These are phyloP conservation scores for Aspergillus nidulans DNA, from an alignment of 495 filamentous ascomycete species.

Conservation along the genomic window DNA sequence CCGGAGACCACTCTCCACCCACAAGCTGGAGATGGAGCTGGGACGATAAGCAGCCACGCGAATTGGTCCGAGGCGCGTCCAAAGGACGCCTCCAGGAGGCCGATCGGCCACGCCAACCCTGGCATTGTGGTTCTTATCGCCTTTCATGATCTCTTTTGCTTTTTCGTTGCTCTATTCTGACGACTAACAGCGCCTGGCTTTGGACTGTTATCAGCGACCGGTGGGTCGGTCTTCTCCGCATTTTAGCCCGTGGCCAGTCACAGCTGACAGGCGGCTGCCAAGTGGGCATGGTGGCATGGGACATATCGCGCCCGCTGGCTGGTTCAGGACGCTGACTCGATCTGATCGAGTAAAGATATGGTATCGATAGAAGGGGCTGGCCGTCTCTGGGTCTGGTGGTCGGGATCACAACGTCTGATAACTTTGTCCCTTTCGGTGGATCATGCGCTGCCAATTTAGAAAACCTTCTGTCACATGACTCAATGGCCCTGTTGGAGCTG, in stretches of 20 bases:
- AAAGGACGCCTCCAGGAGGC: not conserved
- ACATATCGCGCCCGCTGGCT: conserved; percentile 11
- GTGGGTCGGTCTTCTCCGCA: conserved; percentile 11
- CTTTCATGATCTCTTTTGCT: conserved; percentile 12
- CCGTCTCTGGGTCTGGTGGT: not conserved
- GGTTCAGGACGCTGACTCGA: conserved; percentile 32
- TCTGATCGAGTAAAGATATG: conserved; percentile 38
- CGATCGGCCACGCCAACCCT: conserved; percentile 10
- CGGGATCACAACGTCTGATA: not conserved
- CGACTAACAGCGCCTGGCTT: conserved; percentile 18
- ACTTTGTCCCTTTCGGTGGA: not conserved
- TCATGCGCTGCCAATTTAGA: not conserved
- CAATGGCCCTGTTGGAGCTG: not conserved
- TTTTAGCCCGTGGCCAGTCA: conserved; percentile 13
- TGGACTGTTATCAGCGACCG: conserved; percentile 20
- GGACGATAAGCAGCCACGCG: conserved; percentile 10
- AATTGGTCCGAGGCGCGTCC: conserved; percentile 15
- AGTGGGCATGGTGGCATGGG: conserved; percentile 6
- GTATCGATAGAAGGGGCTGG: not conserved
- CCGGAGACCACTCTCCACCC: not conserved
- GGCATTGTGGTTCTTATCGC: conserved; percentile 15
- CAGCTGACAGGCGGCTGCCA: not conserved
- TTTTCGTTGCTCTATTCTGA: conserved; percentile 20
- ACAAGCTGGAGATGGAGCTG: not conserved
- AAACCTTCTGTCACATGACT: conserved; percentile 18